Evolutionary conservation across 1,284 basidiomycete species (phyloP).

Genomic region (Sporisorium reilianum): DNA sequence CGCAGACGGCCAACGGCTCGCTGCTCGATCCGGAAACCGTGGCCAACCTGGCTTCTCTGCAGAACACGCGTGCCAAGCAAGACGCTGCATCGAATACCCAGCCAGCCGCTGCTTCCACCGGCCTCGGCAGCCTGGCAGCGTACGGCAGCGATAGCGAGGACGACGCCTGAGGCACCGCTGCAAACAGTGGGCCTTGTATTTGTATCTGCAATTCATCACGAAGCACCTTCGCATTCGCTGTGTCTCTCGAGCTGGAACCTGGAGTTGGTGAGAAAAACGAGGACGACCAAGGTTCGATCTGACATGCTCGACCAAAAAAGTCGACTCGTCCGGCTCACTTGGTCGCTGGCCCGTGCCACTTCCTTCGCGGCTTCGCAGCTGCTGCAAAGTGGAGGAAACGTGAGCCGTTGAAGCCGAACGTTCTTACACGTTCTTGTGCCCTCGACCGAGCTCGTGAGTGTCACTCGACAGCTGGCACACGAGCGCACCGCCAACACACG

Average conservation of each 20-base stretch:
- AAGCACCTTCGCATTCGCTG: too few relatives aligned
- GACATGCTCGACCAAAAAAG: background rate
- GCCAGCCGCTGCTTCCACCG: conserved; percentile 16
- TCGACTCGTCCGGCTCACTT: background rate
- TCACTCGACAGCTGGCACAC: too few relatives aligned
- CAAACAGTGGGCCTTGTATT: background rate
- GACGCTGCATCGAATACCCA: background rate
- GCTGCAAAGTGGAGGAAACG: conserved; percentile 3
- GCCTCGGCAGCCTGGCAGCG: conserved; percentile 56
- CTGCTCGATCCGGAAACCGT: conserved; percentile 52
- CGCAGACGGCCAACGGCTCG: background rate
- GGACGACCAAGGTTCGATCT: background rate
- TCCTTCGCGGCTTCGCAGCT: too few relatives aligned
- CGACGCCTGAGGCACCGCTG: conserved; percentile 14
- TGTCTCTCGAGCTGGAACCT: too few relatives aligned
- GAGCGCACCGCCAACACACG: too few relatives aligned
- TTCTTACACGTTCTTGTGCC: too few relatives aligned
- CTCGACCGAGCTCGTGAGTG: too few relatives aligned
- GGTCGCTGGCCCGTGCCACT: conserved; percentile 1
- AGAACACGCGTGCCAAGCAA: conserved; percentile 23
- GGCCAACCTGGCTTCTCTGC: conserved; percentile 46
- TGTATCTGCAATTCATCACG: conserved; percentile 3
- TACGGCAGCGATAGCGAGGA: conserved; percentile 66
- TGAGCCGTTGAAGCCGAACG: too few relatives aligned
- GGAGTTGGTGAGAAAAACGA: too few relatives aligned